phyloP scores from a whole-genome alignment of 2,329 filamentous ascomycete genomes.

The Ophiostoma sp. region DNA sequence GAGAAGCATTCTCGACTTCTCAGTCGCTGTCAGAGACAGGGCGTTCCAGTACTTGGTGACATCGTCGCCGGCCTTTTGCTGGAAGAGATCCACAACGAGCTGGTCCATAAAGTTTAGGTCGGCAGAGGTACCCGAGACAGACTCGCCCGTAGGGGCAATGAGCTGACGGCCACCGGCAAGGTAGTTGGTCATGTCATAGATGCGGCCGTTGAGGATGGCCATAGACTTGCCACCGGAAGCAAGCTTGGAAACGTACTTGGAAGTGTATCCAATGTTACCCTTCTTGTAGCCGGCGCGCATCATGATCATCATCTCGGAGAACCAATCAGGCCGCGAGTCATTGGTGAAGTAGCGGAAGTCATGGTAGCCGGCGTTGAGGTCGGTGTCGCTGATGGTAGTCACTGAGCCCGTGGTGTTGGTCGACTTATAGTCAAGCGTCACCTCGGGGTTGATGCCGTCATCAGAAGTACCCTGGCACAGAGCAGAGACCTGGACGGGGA shows the following conservation, averaged over 20 bases:
- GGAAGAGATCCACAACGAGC: constrained; percentile 70
- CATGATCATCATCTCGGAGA: constrained; percentile 76
- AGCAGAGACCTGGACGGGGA: constrained; percentile 90
- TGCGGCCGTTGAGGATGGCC: constrained; percentile 68
- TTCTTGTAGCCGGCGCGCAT: constrained; percentile 76
- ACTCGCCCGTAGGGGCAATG: constrained; percentile 50
- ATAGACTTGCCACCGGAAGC: constrained; percentile 62
- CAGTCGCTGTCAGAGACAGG: constrained; percentile 49
- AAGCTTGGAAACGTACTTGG: constrained; percentile 68
- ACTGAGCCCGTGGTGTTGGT: constrained; percentile 69
- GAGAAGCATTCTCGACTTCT: constrained; percentile 64
- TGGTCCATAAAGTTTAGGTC: constrained; percentile 74
- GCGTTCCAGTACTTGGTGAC: constrained; percentile 77
- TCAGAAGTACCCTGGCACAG: constrained; percentile 76
- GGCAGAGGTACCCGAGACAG: constrained; percentile 39
- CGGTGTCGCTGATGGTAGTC: constrained; percentile 58
- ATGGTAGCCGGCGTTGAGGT: constrained; percentile 76
- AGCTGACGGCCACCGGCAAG: constrained; percentile 66
- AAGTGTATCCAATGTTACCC: constrained; percentile 78
- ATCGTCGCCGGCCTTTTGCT: constrained; percentile 68
- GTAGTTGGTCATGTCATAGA: constrained; percentile 90
- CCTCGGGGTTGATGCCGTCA: constrained; percentile 56
- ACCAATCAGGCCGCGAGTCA: constrained; percentile 85
- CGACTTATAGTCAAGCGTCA: constrained; percentile 78
- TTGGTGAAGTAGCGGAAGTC: constrained; percentile 85